These are phyloP conservation scores for Darksidea phi DNA, from an alignment of 495 filamentous ascomycete species.

Conservation along the genomic window DNA sequence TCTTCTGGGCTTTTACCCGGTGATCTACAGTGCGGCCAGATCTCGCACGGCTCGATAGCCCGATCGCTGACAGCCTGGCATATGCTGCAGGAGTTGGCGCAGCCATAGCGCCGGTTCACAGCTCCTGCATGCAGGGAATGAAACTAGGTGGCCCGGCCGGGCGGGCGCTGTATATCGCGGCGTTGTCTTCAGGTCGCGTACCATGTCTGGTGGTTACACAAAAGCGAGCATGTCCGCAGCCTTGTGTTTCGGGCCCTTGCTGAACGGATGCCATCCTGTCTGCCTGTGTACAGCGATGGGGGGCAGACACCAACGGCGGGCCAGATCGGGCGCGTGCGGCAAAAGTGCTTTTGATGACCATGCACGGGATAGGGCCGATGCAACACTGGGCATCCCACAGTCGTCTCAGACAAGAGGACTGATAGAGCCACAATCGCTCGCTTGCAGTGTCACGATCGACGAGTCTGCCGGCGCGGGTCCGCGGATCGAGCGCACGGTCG, in stretches of 20 bases:
- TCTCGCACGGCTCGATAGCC: constrained; percentile 1
- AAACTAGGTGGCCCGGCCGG: too few relatives aligned
- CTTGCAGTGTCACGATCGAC: too few relatives aligned
- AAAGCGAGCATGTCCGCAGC: background rate
- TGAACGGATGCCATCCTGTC: background rate
- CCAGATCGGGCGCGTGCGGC: background rate
- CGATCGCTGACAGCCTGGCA: constrained; percentile 7
- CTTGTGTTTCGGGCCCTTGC: background rate
- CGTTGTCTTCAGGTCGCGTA: background rate
- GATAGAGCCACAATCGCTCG: too few relatives aligned
- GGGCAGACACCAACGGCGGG: background rate
- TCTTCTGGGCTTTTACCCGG: constrained; percentile 19
- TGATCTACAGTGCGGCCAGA: constrained; percentile 18
- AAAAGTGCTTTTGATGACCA: background rate
- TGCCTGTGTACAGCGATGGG: background rate
- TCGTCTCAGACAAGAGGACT: too few relatives aligned
- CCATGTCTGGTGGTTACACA: background rate
- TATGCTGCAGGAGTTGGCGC: background rate
- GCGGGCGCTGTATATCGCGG: too few relatives aligned
- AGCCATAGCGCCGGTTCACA: too few relatives aligned
- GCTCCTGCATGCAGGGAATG: too few relatives aligned
- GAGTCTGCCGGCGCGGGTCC: too few relatives aligned
- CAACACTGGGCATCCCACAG: too few relatives aligned
- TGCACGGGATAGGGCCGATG: background rate
- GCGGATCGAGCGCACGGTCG: background rate